Evolutionary conservation across 305 asterid species (phyloP).

Genomic region (Galium porrigens): DNA sequence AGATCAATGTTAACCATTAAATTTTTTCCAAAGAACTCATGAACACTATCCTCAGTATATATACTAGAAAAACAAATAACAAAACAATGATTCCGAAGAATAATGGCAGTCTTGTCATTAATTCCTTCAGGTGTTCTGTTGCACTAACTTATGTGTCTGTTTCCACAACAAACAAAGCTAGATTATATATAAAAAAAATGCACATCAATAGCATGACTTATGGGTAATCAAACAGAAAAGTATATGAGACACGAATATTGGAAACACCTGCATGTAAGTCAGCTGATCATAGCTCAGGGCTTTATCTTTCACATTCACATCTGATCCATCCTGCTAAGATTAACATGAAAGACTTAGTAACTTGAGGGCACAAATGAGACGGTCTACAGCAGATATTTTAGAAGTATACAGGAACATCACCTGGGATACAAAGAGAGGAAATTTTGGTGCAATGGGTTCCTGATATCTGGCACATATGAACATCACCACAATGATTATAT

Average conservation of each 20-base stretch:
- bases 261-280: conserved; percentile 81
- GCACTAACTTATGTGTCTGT: not conserved
- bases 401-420: conserved; percentile 21
- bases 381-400: not conserved
- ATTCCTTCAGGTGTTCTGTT: not conserved
- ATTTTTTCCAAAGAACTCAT: not conserved
- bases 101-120: not conserved
- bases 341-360: conserved; percentile 1
- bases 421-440: conserved; percentile 90
- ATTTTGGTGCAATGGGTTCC: conserved; percentile 55
- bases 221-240: not conserved
- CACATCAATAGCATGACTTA: conserved; percentile 2
- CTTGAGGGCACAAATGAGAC: not conserved
- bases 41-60: not conserved
- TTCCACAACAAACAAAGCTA: not conserved
- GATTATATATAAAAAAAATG: not conserved
- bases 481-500: conserved; percentile 18
- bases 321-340: conserved; percentile 69
- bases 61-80: not conserved
- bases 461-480: conserved; percentile 49
- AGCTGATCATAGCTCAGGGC: conserved; percentile 78
- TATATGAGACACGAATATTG: not conserved
- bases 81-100: not conserved
- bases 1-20: conserved; percentile 10
- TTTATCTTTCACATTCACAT: conserved; percentile 54